Evolutionary conservation across 345 rosid genomes (phyloP), one percentile per base, ranked within the genome.

Genomic region (Eucalyptus cladocalyx): DNA sequence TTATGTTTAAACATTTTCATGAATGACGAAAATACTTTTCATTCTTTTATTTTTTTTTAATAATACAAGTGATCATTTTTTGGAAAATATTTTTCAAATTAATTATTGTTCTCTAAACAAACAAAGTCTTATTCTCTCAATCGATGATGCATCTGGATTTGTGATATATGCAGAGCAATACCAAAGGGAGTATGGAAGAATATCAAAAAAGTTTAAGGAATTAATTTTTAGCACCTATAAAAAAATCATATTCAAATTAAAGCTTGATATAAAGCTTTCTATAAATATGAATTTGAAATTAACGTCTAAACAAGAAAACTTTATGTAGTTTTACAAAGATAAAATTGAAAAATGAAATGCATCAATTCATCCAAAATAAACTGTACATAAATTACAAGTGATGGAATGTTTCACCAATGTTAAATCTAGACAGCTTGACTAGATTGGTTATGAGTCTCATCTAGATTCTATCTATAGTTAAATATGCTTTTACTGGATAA

Each of bases 11-110:
- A 53, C 1, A 19, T 53, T 53, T 53, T 21, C 2, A 21, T 21
- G 58, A 53, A 53, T 53, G 2, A 53, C 24, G 9, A 53, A 53
- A 19, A 53, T 19, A 0, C 2, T 53, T 53, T 21, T 53, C 42
- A 3, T 32, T 69, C 2, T 6, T 69, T n/a, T 2, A 16, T 65
- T 69, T 32, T 3, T 49, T 32, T 32, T 4, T 8, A 8, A 1
- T 8, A 9, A 17, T 65, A 16, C 2, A n/a, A 67, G 0, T 0
- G 0, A 32, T 1, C 3, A 32, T 32, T 32, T 30, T 7, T 65
- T 13, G 4, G 10, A 51, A 51, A 51, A 51, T 18, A 51, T 7
- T 18, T 51, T 51, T 51, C 23, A 18, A 53, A 53, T 53, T 30
- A 65, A 4, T 65, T 32, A n/a, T 65, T 16, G 0, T 65, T 65